A percentile compares a stretch with the other conserved stretches of the same genome.
Conservation (phyloP, 2,329 filamentous ascomycete genomes). For the Endocalyx cinctus region DNA sequence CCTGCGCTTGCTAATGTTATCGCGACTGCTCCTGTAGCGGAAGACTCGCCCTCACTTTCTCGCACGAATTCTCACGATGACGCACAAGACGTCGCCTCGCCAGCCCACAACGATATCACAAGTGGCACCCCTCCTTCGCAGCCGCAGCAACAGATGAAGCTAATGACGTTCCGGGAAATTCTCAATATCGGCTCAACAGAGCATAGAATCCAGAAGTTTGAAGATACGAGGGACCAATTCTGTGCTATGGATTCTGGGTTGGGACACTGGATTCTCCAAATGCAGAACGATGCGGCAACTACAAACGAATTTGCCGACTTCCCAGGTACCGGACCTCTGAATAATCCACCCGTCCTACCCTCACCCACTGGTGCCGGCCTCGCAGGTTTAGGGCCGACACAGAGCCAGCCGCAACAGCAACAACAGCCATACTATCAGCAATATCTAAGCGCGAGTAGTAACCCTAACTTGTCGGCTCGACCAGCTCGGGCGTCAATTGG, state of each 20-base stretch:
- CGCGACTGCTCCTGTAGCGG: neutral
- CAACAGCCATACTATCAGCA: slow-evolving; percentile 54
- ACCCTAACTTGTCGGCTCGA: slow-evolving; percentile 24
- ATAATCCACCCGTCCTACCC: slow-evolving; percentile 1
- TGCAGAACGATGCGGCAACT: slow-evolving; percentile 31
- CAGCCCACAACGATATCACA: slow-evolving; percentile 9
- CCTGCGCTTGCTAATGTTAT: slow-evolving; percentile 13
- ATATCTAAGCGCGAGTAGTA: slow-evolving; percentile 46
- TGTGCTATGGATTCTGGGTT: slow-evolving; percentile 71
- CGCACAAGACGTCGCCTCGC: slow-evolving; percentile 2
- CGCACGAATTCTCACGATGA: slow-evolving; percentile 12
- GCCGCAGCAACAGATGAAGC: slow-evolving; percentile 25
- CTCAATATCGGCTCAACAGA: slow-evolving; percentile 59
- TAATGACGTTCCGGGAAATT: slow-evolving; percentile 71
- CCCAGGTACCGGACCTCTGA: slow-evolving; percentile 1
- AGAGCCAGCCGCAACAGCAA: too few relatives aligned
- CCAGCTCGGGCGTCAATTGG: slow-evolving; percentile 21
- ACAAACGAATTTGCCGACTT: slow-evolving; percentile 6
- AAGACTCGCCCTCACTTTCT: too few relatives aligned
- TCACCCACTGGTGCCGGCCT: slow-evolving; percentile 8
- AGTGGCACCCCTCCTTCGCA: too few relatives aligned
- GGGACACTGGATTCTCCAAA: slow-evolving; percentile 47
- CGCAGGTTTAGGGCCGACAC: too few relatives aligned
- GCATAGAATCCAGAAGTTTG: slow-evolving; percentile 70
- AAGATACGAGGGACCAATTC: slow-evolving; percentile 67